phyloP scores from a whole-genome alignment of 2,329 filamentous ascomycete species.

The Xylariaceae sp. region DNA sequence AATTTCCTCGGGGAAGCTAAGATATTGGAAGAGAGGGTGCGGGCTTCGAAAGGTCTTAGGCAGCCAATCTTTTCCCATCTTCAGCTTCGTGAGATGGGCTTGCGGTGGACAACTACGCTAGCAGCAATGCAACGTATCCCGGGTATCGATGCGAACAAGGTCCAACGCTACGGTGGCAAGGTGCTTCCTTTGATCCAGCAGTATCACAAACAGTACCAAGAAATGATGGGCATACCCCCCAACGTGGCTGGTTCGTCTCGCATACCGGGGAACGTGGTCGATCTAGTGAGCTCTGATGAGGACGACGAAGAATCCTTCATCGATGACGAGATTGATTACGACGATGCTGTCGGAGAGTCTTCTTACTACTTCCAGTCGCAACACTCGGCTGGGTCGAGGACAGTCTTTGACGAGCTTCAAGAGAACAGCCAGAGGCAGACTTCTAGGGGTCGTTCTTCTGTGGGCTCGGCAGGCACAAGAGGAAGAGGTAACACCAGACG shows the following conservation, averaged over 20 bases:
- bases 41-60: conserved; percentile 54
- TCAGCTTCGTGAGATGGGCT: conserved; percentile 69
- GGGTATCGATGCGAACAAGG: conserved; percentile 59
- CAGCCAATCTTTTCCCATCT: conserved; percentile 64
- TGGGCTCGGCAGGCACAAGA: conserved; percentile 15
- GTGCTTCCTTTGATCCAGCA: conserved; percentile 57
- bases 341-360: conserved; percentile 33
- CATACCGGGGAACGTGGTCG: conserved; percentile 35
- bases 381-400: conserved; percentile 17
- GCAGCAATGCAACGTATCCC: conserved; percentile 61
- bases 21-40: conserved; percentile 55
- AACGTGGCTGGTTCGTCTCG: conserved; percentile 8
- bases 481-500: conserved; percentile 10
- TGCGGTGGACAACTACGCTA: conserved; percentile 59
- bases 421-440: conserved; percentile 9
- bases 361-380: conserved; percentile 45
- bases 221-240: conserved; percentile 42
- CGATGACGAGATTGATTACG: conserved; percentile 15
- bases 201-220: conserved; percentile 43
- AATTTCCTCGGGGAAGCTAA: conserved; percentile 63
- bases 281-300: conserved; percentile 44
- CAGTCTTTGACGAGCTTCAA: conserved; percentile 29
- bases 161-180: conserved; percentile 55
- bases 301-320: conserved; percentile 26
- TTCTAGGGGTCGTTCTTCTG: no score